Base-by-base conservation (phyloP, 345 rosid species). In the Eucalyptus sp. region DNA sequence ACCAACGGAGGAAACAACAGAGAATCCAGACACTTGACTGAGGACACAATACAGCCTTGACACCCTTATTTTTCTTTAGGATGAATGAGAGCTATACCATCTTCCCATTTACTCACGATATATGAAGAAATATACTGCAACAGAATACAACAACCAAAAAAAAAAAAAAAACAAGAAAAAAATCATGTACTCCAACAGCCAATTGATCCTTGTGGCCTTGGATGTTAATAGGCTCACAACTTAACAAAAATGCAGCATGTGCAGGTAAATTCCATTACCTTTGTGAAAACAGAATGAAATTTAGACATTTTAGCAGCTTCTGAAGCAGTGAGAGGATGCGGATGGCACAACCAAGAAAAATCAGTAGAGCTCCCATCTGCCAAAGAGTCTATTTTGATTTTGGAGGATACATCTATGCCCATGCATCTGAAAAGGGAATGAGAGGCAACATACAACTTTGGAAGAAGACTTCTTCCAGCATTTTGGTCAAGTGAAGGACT, bases 381-480 rank as follows among this genome's bases (percentile, higher is more conserved):
- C 86, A 84, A 54, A 60, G 88, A 89, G 62, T 88, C 91, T 51
- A 88, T 76, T 85, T 68, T 68, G 60, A 81, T 89, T 89, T 91
- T 91, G 50, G 92, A 86, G 90, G 93, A 90, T 79, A 88, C 89
- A 89, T 84, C 91, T 58, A 50, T 79, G 68, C 86, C 90, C 93
- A 93, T 92, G 90, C 90, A 91, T 90, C 95, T 93, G 92, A 92
- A 94, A 90, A 97, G 96, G 89, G 93, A 91, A 88, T 91, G 92
- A 91, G 98, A 96, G 66, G 91, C 94, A 71, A 91, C 91, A 87
- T 95, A 91, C 91, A 98, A 89, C 92, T 93, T 93, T 84, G 96
- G 92, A 56, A 95, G 91, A 52, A 96, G 86, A 91, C 91, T 91
- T 89, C 89, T 93, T 79, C 96, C 95, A 3, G 91, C 90, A 58